A percentile compares a stretch with the other conserved stretches of the same genome.
These are phyloP conservation scores for Candida ulmi DNA, from an alignment of 805 yeast species.

Conservation along the genomic window DNA sequence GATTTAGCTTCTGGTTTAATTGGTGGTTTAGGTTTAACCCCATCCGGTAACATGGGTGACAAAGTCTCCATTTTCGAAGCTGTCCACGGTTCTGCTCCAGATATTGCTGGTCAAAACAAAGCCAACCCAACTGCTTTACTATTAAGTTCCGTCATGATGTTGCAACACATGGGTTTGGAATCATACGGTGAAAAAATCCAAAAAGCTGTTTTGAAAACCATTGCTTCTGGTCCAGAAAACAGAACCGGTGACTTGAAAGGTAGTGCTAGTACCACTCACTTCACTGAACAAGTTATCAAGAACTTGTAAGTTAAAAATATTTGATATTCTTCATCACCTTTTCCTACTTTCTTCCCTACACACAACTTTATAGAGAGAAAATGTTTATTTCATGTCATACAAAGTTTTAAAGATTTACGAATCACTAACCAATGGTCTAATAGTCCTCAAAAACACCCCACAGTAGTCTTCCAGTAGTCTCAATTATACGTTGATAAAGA, in stretches of 20 bases:
- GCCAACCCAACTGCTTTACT: slow-evolving; percentile 98
- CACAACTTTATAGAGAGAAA: not conserved
- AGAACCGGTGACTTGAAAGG: slow-evolving; percentile 98
- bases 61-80: slow-evolving; percentile 98
- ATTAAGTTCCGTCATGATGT: slow-evolving; percentile 97
- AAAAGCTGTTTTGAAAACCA: slow-evolving; percentile 76
- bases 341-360: not conserved
- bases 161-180: slow-evolving; percentile 93
- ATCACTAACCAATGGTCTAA: too few relatives aligned
- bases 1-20: slow-evolving; percentile 96
- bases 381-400: not conserved
- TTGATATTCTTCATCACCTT: not conserved
- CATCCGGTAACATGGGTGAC: slow-evolving; percentile 99
- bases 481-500: not conserved
- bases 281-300: slow-evolving; percentile 81
- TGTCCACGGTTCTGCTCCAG: slow-evolving; percentile 99
- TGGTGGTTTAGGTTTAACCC: slow-evolving; percentile 98
- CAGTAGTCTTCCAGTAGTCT: not conserved
- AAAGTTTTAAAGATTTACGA: not conserved
- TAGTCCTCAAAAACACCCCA: not conserved
- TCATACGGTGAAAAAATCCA: slow-evolving; percentile 81
- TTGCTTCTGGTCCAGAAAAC: slow-evolving; percentile 93
- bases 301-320: not conserved
- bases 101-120: slow-evolving; percentile 96
- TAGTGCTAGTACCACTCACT: slow-evolving; percentile 79